Evolutionary conservation across 1,284 basidiomycete species (phyloP), one percentile per base, ranked within the genome.

Genomic region (Trichosporon faecale): DNA sequence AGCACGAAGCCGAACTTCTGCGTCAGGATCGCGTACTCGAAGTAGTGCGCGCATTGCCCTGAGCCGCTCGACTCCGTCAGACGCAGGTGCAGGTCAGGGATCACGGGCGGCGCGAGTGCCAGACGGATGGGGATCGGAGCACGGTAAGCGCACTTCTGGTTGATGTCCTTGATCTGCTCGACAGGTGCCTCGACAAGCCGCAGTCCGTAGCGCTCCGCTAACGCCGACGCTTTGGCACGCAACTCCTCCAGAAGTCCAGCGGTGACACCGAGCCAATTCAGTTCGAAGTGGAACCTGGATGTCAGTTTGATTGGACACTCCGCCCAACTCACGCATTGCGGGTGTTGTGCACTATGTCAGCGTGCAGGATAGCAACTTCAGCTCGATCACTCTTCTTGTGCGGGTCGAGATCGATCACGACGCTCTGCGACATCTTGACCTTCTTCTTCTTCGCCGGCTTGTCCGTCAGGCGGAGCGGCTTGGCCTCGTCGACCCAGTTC

Each of bases 181-280:
- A 95, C 93, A 71, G 93, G 94, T 0, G 92, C 92, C 80, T 98
- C 96, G 64, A 98, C 92, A 9, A 98, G 88, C 76, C 91, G 93
- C 68, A 99, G 86, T 0, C 96, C 96, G 75, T 95, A 95, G 63
- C 91, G 88, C 76, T 98, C 95, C 40, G 97, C 92, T 0, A 89
- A 88, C 37, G 92, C 87, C 64, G 89, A 90, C 92, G 95, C 97
- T 66, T 89, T 88, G 52, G 91, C 89, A 11, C 98, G 87, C 46
- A 91, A 87, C 76, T 97, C 94, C 74, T 99, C 96, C 70, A 99
- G 92, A 73, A 91, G 91, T n/a, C 93, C 89, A n/a, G 94, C 93
- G 0, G 94, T 95, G 0, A 95, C 93, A 9, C 94, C 95, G 27
- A 98, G 90, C 96, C 97, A 99, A 75, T 98, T 94, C 55, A 99